These are phyloP conservation scores for Nepenthes gracilis DNA, from an alignment of 148 eudicot species.

Conservation along the genomic window DNA sequence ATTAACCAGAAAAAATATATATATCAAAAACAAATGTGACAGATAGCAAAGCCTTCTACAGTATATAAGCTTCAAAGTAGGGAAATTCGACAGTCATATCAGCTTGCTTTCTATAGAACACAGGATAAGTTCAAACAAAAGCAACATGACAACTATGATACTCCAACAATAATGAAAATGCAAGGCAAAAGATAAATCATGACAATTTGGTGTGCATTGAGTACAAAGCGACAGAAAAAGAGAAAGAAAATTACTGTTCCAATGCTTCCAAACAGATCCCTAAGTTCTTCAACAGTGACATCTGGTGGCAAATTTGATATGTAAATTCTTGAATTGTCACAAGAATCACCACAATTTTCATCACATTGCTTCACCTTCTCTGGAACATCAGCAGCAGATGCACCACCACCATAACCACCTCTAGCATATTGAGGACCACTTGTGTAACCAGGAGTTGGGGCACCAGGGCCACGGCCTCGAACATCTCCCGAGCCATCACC, in stretches of 20 bases:
- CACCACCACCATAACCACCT: conserved; percentile 40
- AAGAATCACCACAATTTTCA: conserved; percentile 68
- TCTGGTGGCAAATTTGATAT: conserved; percentile 92
- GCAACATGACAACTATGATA: too few species aligned
- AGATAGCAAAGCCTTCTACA: too few species aligned
- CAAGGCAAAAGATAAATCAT: too few species aligned
- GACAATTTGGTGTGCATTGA: not conserved
- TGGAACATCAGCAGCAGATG: conserved; percentile 45
- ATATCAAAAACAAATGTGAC: too few species aligned
- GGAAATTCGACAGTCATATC: too few species aligned
- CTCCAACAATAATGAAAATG: too few species aligned
- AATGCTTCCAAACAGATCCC: conserved; percentile 86
- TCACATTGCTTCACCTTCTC: conserved; percentile 85
- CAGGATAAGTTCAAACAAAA: too few species aligned
- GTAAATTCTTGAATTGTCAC: conserved; percentile 87
- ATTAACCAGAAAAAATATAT: too few species aligned
- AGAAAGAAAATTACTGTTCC: conserved; percentile 55
- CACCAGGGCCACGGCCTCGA: conserved; percentile 57
- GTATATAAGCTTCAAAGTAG: too few species aligned
- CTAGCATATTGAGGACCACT: conserved; percentile 37
- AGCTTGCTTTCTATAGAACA: too few species aligned
- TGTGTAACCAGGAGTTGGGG: conserved; percentile 54
- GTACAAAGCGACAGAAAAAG: not conserved
- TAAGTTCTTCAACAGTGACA: conserved; percentile 72
- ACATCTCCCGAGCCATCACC: conserved; percentile 36